Percentiles rank a stretch among this genome's conserved stretches.
phyloP scores from a whole-genome alignment of 768 basidiomycete genomes.

The Artomyces pyxidatus region DNA sequence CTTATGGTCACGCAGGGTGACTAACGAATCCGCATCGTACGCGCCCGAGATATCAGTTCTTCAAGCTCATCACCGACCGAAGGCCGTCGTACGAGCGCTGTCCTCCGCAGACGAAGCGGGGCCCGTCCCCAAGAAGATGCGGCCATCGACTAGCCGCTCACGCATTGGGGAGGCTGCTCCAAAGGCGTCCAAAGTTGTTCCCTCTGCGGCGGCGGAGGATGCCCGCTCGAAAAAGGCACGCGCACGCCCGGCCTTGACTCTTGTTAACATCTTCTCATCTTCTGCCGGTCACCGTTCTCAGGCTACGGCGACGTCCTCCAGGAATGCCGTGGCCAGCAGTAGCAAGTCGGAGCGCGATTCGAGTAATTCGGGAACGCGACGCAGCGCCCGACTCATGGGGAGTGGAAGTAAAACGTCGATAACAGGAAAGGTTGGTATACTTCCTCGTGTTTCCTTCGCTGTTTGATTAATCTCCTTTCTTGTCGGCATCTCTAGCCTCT shows the following conservation, averaged over 20 bases:
- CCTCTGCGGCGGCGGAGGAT: slow-evolving; percentile 34
- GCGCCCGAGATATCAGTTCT: slow-evolving; percentile 52
- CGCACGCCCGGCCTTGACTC: slow-evolving; percentile 80
- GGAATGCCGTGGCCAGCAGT: slow-evolving; percentile 31
- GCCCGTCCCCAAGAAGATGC: slow-evolving; percentile 67
- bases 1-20: slow-evolving; percentile 6
- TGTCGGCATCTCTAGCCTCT: slow-evolving; percentile 20
- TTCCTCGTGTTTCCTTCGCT: background rate
- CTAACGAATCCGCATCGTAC: slow-evolving; percentile 45
- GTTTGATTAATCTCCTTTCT: slow-evolving; percentile 2
- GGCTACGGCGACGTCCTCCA: slow-evolving; percentile 55
- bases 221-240: slow-evolving; percentile 85
- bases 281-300: slow-evolving; percentile 61
- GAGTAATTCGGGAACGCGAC: slow-evolving; percentile 44
- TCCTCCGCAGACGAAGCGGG: slow-evolving; percentile 80
- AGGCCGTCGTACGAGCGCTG: slow-evolving; percentile 44
- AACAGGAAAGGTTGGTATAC: slow-evolving; percentile 43
- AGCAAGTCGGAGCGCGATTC: slow-evolving; percentile 45
- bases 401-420: slow-evolving; percentile 42
- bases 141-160: slow-evolving; percentile 48
- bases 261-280: slow-evolving; percentile 86
- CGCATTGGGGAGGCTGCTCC: slow-evolving; percentile 20
- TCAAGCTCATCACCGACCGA: slow-evolving; percentile 35
- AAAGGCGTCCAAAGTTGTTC: slow-evolving; percentile 52
- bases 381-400: slow-evolving; percentile 67